These are phyloP conservation scores for Aspergillus ochraceus DNA, from an alignment of 2,329 filamentous ascomycete species.

Conservation along the genomic window DNA sequence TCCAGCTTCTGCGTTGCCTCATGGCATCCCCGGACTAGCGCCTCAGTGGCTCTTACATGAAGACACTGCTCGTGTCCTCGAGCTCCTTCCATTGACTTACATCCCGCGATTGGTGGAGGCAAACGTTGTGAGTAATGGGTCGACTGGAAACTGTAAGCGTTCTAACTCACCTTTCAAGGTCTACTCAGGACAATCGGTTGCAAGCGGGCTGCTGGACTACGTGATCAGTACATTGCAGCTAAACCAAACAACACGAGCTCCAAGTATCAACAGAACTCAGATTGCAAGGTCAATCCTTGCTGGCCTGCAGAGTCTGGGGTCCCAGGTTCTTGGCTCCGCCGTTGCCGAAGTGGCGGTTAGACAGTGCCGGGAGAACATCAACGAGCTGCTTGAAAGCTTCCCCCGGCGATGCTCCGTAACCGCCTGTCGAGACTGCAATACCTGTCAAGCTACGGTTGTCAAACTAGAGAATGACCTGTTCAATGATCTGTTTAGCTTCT, in stretches of 20 bases:
- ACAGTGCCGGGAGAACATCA: conserved; percentile 18
- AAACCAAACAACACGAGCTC: not conserved
- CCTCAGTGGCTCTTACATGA: conserved; percentile 28
- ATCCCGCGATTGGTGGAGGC: conserved; percentile 35
- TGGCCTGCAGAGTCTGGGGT: conserved; percentile 20
- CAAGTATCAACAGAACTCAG: conserved; percentile 19
- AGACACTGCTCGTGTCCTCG: conserved; percentile 20
- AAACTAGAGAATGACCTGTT: conserved; percentile 27
- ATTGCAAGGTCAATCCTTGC: conserved; percentile 25
- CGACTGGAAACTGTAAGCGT: not conserved
- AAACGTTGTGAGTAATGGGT: conserved; percentile 36
- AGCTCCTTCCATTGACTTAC: conserved; percentile 22
- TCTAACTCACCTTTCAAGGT: conserved; percentile 18
- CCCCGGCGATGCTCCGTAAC: conserved; percentile 16
- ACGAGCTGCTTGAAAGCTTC: conserved; percentile 20
- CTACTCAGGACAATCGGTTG: conserved; percentile 21
- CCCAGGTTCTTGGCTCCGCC: conserved; percentile 7
- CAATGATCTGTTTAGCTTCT: conserved; percentile 26
- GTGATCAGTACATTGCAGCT: conserved; percentile 22
- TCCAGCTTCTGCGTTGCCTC: conserved; percentile 22
- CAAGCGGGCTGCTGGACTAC: conserved; percentile 24
- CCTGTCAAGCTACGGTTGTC: conserved; percentile 20
- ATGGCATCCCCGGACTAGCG: conserved; percentile 26
- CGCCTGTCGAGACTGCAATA: conserved; percentile 20
- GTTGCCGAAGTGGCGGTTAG: conserved; percentile 13